These are phyloP conservation scores for Cryphonectria nitschkei DNA, from an alignment of 2,329 filamentous ascomycete species.

Conservation along the genomic window DNA sequence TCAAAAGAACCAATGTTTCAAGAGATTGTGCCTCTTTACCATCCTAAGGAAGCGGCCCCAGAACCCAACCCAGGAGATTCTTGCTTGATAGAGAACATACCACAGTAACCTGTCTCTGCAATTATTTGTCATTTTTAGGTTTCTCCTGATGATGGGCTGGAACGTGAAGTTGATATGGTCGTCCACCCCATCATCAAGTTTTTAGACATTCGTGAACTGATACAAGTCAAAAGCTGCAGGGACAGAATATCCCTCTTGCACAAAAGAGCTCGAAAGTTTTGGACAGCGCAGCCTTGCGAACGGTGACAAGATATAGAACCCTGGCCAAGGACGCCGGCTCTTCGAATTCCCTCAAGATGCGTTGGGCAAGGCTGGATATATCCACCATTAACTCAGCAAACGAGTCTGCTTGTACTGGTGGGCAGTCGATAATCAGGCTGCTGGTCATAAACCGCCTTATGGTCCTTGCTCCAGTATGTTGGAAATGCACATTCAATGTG, in stretches of 20 bases:
- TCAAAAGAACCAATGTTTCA: neutral
- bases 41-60: neutral
- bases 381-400: neutral
- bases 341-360: neutral
- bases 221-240: neutral
- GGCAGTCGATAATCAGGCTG: neutral
- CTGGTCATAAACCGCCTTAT: neutral
- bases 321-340: neutral
- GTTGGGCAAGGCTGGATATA: neutral
- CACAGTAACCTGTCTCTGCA: neutral
- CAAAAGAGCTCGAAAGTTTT: neutral
- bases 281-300: neutral
- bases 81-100: neutral
- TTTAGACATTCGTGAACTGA: neutral
- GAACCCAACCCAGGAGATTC: neutral
- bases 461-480: neutral
- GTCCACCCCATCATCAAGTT: neutral
- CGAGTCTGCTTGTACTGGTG: neutral
- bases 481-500: neutral
- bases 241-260: neutral
- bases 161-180: neutral
- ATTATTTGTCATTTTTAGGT: neutral
- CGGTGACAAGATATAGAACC: neutral
- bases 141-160: too few relatives aligned
- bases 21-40: neutral